Evolutionary conservation across 192 early-diverging fungal genomes (phyloP).

Genomic region (Backusella liffmaniae): DNA sequence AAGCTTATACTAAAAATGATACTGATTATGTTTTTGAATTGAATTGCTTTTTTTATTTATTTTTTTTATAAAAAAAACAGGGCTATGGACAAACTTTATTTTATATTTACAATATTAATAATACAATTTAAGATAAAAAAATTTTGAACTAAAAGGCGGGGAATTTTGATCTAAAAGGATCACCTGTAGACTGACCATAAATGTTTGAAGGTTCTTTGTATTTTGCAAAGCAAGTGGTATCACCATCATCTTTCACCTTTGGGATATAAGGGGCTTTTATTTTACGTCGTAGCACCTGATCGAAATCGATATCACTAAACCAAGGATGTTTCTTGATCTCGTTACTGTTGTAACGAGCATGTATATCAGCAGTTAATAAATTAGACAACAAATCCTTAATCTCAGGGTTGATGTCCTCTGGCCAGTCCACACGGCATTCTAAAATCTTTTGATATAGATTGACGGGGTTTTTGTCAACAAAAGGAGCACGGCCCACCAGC

Average conservation of each 20-base stretch:
- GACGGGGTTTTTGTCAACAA: constrained; percentile 85
- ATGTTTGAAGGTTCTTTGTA: constrained; percentile 25
- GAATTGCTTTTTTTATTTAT: neutral
- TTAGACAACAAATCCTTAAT: constrained; percentile 75
- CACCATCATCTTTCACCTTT: constrained; percentile 43
- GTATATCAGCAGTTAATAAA: constrained; percentile 72
- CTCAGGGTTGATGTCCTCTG: constrained; percentile 63
- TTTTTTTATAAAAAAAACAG: neutral
- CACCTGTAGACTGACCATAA: constrained; percentile 14
- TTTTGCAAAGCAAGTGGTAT: constrained; percentile 38
- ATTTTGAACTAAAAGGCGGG: constrained; percentile 22
- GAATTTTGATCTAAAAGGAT: constrained; percentile 25
- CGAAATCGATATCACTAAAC: constrained; percentile 61
- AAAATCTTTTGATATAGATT: constrained; percentile 90
- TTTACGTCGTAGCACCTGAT: constrained; percentile 41
- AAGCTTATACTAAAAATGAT: neutral
- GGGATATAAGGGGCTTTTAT: constrained; percentile 54
- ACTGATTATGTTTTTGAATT: neutral
- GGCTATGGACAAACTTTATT: neutral
- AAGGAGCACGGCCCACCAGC: constrained; percentile 71
- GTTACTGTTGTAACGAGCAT: constrained; percentile 76
- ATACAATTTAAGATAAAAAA: neutral
- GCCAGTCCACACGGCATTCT: constrained; percentile 69
- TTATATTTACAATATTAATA: neutral
- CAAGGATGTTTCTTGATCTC: constrained; percentile 85